Percentiles rank a stretch among this genome's conserved stretches.
phyloP scores from a whole-genome alignment of 768 basidiomycete species.

The Epithele typhae region DNA sequence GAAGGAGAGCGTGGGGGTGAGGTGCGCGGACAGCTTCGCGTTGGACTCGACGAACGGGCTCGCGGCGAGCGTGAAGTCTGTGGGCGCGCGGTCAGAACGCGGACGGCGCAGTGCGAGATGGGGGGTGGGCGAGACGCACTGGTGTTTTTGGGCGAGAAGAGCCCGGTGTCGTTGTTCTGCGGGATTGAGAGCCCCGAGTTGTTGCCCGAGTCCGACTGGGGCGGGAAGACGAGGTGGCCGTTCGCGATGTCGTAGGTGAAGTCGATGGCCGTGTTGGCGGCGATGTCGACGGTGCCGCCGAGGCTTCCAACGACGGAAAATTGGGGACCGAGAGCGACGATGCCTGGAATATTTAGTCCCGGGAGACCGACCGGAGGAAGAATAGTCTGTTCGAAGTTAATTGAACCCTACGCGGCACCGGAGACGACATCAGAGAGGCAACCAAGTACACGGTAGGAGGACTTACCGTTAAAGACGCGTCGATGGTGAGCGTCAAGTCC shows the following conservation, averaged over 20 bases:
- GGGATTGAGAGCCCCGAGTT: not conserved
- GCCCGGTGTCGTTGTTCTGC: not conserved
- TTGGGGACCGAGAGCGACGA: conserved; percentile 43
- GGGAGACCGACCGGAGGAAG: conserved; percentile 41
- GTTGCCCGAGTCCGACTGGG: conserved; percentile 1
- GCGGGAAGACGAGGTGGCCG: conserved; percentile 41
- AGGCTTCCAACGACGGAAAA: conserved; percentile 36
- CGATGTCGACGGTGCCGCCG: conserved; percentile 27
- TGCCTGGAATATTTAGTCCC: conserved; percentile 46
- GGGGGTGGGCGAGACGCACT: too few species aligned
- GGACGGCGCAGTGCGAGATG: too few species aligned
- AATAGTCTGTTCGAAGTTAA: conserved; percentile 38
- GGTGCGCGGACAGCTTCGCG: conserved; percentile 40
- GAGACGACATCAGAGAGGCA: not conserved
- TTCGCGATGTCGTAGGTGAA: conserved; percentile 39
- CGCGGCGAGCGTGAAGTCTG: conserved; percentile 38
- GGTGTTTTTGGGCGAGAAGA: too few species aligned
- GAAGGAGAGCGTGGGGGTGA: conserved; percentile 45
- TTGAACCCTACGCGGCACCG: conserved; percentile 34
- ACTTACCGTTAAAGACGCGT: conserved; percentile 13
- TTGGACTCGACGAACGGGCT: conserved; percentile 36
- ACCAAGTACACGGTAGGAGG: too few species aligned
- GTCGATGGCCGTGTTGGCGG: conserved; percentile 38
- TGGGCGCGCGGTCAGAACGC: not conserved
- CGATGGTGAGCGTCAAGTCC: conserved; percentile 38